Evolutionary conservation across 2,329 filamentous ascomycete genomes (phyloP).

Genomic region (Chaetothyriales sp.): DNA sequence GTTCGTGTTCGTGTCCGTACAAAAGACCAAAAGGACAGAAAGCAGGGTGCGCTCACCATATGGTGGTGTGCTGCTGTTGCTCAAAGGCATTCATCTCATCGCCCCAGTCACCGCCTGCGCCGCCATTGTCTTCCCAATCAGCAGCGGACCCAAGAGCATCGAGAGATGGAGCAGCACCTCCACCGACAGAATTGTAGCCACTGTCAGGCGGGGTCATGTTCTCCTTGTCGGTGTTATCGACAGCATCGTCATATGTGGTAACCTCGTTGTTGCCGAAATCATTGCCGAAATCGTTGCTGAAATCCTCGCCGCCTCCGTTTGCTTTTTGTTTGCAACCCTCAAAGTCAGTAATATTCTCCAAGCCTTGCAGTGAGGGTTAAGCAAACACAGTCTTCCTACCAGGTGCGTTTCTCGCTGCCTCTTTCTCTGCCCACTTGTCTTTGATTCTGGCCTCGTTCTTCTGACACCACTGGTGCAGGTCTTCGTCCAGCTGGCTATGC

Average conservation of each 20-base stretch:
- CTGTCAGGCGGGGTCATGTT: neutral
- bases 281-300: neutral
- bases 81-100: slow-evolving; percentile 10
- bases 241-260: neutral
- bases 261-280: neutral
- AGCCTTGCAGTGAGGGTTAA: neutral
- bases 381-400: neutral
- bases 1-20: no score
- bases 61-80: neutral
- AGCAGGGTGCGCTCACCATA: neutral
- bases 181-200: slow-evolving; percentile 1
- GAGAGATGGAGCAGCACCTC: neutral
- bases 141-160: neutral
- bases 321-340: slow-evolving; percentile 1
- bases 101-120: slow-evolving; percentile 8
- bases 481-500: slow-evolving; percentile 7
- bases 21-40: neutral
- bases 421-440: slow-evolving; percentile 11
- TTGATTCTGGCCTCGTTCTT: slow-evolving; percentile 8
- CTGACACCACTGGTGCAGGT: slow-evolving; percentile 10
- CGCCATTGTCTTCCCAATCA: neutral
- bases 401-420: neutral
- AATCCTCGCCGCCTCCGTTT: neutral
- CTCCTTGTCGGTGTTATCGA: neutral
- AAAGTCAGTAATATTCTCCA: neutral